phyloP scores from a whole-genome alignment of 140 eudicot genomes.

The Oenanthe javanica region DNA sequence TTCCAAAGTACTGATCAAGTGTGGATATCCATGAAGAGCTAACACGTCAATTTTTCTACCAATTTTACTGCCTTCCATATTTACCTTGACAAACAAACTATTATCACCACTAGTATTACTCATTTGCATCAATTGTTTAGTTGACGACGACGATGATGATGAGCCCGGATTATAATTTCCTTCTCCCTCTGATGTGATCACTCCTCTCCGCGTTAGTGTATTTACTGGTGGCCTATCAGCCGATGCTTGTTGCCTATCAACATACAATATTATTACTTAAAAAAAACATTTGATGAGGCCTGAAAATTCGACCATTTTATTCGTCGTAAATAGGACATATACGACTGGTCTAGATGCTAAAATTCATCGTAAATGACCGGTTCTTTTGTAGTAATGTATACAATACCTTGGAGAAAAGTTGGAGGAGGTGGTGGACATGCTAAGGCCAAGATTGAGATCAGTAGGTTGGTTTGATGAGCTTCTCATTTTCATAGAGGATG shows the following conservation, averaged over 20 bases:
- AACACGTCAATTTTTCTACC: constrained; percentile 7
- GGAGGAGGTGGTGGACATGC: background rate
- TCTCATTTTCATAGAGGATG: background rate
- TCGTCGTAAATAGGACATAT: too few species aligned
- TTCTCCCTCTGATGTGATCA: background rate
- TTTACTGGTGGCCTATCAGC: background rate
- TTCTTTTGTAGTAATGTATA: background rate
- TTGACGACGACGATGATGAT: background rate
- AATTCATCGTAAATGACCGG: too few species aligned
- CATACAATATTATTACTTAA: background rate
- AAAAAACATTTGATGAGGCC: background rate
- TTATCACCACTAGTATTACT: background rate
- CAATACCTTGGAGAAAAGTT: constrained; percentile 9
- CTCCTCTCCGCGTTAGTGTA: background rate
- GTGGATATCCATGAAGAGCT: constrained; percentile 1
- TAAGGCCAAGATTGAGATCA: constrained; percentile 7
- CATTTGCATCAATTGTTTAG: background rate
- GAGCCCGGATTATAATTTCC: background rate
- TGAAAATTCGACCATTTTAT: too few species aligned
- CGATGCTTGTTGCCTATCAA: background rate
- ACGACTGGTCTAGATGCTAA: too few species aligned
- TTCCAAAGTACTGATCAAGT: constrained; percentile 4
- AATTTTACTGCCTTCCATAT: constrained; percentile 7
- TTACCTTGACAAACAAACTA: constrained; percentile 12
- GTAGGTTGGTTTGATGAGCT: background rate